Conservation (phyloP, 192 early-diverging fungal species). For the Fimicolochytrium jonesii region DNA sequence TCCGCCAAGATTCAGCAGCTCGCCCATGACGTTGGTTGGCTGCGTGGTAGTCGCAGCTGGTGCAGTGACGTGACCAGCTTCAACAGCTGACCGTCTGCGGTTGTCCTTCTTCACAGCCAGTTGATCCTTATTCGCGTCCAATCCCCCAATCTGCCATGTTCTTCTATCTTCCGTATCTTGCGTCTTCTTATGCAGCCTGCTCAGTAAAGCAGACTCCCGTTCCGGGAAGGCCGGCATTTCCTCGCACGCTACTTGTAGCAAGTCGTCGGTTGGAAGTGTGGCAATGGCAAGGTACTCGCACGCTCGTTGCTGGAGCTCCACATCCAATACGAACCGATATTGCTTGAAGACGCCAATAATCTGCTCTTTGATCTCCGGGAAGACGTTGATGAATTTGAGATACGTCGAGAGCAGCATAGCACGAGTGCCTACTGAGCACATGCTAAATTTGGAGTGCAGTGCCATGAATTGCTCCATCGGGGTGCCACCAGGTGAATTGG, state of each 20-base stretch:
- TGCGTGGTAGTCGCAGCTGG: not conserved
- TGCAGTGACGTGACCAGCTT: not conserved
- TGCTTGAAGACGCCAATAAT: conserved; percentile 82
- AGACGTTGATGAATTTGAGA: conserved; percentile 94
- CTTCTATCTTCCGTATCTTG: conserved; percentile 93
- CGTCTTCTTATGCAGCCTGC: conserved; percentile 76
- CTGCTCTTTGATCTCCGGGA: conserved; percentile 93
- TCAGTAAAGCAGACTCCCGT: conserved; percentile 84
- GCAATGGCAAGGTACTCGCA: conserved; percentile 91
- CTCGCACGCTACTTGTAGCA: conserved; percentile 90
- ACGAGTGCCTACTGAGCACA: conserved; percentile 73
- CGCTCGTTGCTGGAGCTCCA: conserved; percentile 95
- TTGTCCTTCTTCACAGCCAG: conserved; percentile 20
- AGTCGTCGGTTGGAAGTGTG: conserved; percentile 76
- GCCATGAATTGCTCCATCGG: conserved; percentile 95
- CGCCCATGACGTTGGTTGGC: no score
- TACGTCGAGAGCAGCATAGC: conserved; percentile 87
- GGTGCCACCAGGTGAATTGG: conserved; percentile 74
- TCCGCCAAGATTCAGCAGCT: no score
- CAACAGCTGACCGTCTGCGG: conserved; percentile 30
- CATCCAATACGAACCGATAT: conserved; percentile 84
- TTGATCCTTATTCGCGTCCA: conserved; percentile 39
- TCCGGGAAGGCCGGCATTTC: conserved; percentile 99
- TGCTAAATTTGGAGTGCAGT: conserved; percentile 84
- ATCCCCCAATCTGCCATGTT: conserved; percentile 87